Evolutionary conservation across 352 stramenopile genomes (phyloP), one percentile per base, ranked within the genome.

Genomic region (Pythium grandisporangium): DNA sequence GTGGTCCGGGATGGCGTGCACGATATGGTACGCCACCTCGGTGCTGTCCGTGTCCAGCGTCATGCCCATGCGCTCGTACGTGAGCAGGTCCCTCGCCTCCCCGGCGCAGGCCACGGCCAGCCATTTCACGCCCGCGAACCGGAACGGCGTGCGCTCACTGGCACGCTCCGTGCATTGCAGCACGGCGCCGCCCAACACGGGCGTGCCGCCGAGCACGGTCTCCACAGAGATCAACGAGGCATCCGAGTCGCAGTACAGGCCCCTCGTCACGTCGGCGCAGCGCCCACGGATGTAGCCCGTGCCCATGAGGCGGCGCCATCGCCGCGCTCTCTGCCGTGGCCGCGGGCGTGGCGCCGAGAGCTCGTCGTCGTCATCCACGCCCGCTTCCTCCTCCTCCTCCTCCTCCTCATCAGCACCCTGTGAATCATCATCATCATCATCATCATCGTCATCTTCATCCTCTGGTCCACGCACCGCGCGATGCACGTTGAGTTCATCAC

Each of bases 51-150:
- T 58, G 6, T 71, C 55, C 14, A 63, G 24, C 8, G 55, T 67
- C 41, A 63, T 43, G 4, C 70, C 70, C 62, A 75, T 80, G 32
- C 67, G 65, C 48, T 84, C 70, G 42, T 76, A 84, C 29, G 67
- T 72, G 29, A 81, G 54, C 45, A 80, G 32, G 30, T 83, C 43
- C 37, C 16, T 14, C 24, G 45, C 1, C 10, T 23, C 10, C 27
- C 26, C 23, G 12, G 25, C 10, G 24, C 6, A 32, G 45, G 56
- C 37, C 43, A 39, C 43, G 8, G 57, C 54, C 46, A 54, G 63
- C 67, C 67, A 84, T 50, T 76, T 76, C 44, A 78, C 61, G 7
- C 70, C 70, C 1, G 66, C 67, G 42, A 79, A 81, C 8, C 63
- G 67, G 45, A 84, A 81, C 43, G 64, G 57, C 27, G 65, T 58